Base-by-base conservation (phyloP, 352 stramenopile genomes). In the Plasmopara muralis region DNA sequence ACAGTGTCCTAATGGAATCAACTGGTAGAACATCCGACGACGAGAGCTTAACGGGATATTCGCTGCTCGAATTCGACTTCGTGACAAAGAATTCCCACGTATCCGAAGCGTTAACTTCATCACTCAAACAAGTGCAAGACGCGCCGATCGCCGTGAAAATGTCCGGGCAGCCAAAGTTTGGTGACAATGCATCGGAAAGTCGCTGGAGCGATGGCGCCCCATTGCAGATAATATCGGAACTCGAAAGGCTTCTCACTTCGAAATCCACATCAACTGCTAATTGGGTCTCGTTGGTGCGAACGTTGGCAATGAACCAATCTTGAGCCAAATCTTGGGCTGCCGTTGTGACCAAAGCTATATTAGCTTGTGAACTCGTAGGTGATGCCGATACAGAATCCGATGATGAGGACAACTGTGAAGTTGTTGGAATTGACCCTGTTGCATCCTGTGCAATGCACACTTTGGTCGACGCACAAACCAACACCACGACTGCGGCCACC, bases 91-190 rank as follows among this genome's bases (percentile, higher is more conserved):
- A 73, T n/a, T 60, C 46, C 60, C 60, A 73, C 12, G 54, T 45
- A 12, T 61, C 35, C 1, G 44, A 56, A 38, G 54, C 38, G 16
- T 43, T 59, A 38, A 67, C 66, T 6, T 52, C 55, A 9, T 15
- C 12, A 15, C 13, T 20, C 20, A 73, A 35, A 34, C 64, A 73
- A 4, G 64, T 52, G 25, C 64, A 73, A 2, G 64, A 70, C 5
- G 52, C 64, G 6, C 67, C 50, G 5, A 70, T 50, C 0, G 60
- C 55, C 25, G 64, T 70, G 29, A 68, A 73, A 33, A 73, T 60
- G 33, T 52, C 60, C 4, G 64, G 64, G 37, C 64, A 73, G 9
- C 52, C 60, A 25, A 58, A 61, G 18, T 73, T 73, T 4, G 64
- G 56, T 9, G 55, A 25, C 16, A 33, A 34, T 5, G 61, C 53